Percentiles rank a stretch among this genome's conserved stretches.
Evolutionary conservation across 208 protist species (phyloP).

Genomic region (Acanthamoeba rhysodes): DNA sequence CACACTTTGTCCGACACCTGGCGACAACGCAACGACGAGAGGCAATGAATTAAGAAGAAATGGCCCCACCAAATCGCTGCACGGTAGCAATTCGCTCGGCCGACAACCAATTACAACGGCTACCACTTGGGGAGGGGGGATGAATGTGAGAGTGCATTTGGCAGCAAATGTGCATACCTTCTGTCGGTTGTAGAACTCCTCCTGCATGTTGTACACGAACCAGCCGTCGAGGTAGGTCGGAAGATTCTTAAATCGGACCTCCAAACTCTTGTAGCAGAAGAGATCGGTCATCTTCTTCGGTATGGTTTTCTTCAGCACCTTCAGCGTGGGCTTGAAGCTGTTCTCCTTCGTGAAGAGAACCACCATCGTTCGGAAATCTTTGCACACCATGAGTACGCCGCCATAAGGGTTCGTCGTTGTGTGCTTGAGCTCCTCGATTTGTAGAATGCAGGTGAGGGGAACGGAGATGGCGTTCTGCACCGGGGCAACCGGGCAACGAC

Average conservation of each 20-base stretch:
- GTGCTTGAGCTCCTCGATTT: slow-evolving; percentile 36
- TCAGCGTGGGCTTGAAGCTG: slow-evolving; percentile 5
- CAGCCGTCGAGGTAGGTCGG: slow-evolving; percentile 33
- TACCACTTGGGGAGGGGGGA: too few species aligned
- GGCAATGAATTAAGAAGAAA: too few species aligned
- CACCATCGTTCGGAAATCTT: slow-evolving; percentile 25
- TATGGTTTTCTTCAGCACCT: slow-evolving; percentile 15
- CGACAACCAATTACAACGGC: too few species aligned
- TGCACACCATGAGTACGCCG: slow-evolving; percentile 24
- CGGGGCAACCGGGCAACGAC: too few species aligned
- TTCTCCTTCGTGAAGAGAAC: slow-evolving; percentile 49
- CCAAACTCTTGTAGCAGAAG: slow-evolving; percentile 63
- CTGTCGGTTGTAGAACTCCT: slow-evolving; percentile 41
- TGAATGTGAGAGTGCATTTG: too few species aligned
- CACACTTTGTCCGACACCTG: slow-evolving; percentile 27
- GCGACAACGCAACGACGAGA: background rate
- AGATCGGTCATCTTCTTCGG: slow-evolving; percentile 23
- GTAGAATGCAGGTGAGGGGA: slow-evolving; percentile 3
- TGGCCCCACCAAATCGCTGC: too few species aligned
- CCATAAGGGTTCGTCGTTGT: slow-evolving; percentile 32
- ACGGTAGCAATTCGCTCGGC: too few species aligned
- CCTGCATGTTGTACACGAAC: slow-evolving; percentile 35
- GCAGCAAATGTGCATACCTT: too few species aligned
- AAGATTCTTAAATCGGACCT: slow-evolving; percentile 46
- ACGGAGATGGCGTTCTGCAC: slow-evolving; percentile 14